Evolutionary conservation across 1,284 basidiomycete species (phyloP), one percentile per base, ranked within the genome.

Genomic region (Heterobasidion parviporum): DNA sequence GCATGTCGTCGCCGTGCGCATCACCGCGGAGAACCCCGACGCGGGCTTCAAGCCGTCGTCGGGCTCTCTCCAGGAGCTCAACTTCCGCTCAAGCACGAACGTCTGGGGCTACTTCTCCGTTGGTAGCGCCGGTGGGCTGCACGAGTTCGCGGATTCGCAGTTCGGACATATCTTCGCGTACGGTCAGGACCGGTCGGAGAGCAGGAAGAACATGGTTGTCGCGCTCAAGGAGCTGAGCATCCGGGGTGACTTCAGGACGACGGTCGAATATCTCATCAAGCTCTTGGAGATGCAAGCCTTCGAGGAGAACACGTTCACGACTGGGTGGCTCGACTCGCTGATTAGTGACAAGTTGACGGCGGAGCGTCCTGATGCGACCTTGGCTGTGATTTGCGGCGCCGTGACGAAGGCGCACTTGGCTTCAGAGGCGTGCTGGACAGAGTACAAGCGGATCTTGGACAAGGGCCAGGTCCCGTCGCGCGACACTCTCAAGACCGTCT

Each of bases 91-190:
- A 41, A 97, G 91, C 73, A 98, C 94, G 45, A 98, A 98, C 63
- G 95, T 98, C 56, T 99, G 97, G 97, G 97, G 97, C 65, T 96
- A 99, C 79, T 99, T 99, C 81, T 98, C 96, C 20, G 97, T 99
- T 66, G 87, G 86, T 55, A 89, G 89, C 43, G 89, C 94, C 33
- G 97, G 97, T 72, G 97, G 94, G 71, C 83, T 99, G 57, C 97
- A 99, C 75, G 95, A 99, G 74, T 99, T 95, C 67, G 97, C 97
- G 54, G 94, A 98, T 71, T 97, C 93, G 32, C 93, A 98, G 67
- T 99, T 99, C 69, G 97, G 97, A 55, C 97, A 99, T 71, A 97
- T 99, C 69, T 99, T 99, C 66, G 96, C 97, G 34, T 99, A 98
- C 68, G 97, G 97, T 57, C 91, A 96, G 71, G 95, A 99, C 70